phyloP scores from a whole-genome alignment of 2,329 filamentous ascomycete species.

The Xylaria sp. region DNA sequence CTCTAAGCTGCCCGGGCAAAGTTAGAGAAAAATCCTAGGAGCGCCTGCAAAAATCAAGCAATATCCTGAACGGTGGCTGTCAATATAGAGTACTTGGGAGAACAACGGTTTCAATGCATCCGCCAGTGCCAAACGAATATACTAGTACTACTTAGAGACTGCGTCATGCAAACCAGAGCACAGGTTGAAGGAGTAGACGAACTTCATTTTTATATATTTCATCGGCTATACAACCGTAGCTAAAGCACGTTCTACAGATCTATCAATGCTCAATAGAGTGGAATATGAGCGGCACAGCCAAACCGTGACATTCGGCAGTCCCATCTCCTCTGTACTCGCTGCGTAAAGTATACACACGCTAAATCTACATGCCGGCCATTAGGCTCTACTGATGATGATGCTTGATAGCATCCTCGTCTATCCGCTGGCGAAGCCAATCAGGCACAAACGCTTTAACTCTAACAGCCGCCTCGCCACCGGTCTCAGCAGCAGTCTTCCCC shows the following conservation, averaged over 20 bases:
- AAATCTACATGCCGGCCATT: neutral
- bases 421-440: conserved; percentile 65
- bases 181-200: neutral
- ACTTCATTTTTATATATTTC: neutral
- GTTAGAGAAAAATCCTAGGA: no score
- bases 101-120: no score
- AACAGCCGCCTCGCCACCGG: conserved; percentile 43
- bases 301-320: neutral
- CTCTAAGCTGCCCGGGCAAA: neutral
- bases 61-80: no score
- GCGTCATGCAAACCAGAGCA: neutral
- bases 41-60: no score
- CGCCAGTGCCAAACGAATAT: no score
- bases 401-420: conserved; percentile 38
- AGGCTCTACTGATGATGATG: neutral
- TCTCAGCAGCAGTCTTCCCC: conserved; percentile 26
- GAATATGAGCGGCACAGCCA: neutral
- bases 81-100: no score
- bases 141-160: neutral
- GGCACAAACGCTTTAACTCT: conserved; percentile 84
- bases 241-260: no score
- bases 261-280: no score
- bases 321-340: neutral
- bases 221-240: neutral
- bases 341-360: neutral